Base-by-base conservation (phyloP, 352 stramenopile species). In the Achlya hypogyna region DNA sequence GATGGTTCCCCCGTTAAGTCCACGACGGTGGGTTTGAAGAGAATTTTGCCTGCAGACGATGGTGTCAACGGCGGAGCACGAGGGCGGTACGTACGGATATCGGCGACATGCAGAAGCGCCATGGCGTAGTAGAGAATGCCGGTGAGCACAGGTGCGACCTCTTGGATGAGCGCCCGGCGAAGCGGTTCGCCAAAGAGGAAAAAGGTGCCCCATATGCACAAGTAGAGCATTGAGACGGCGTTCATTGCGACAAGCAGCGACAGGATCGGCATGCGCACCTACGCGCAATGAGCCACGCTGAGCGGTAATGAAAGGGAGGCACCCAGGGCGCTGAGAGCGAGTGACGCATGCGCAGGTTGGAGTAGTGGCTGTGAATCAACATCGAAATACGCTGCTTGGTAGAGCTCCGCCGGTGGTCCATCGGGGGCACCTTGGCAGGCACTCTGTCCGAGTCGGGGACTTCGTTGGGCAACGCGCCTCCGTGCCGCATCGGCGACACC, bases 231-330 rank as follows among this genome's bases (percentile, higher is more conserved):
- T 20, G 58, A 65, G 18, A 65, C 28, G 31, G 42, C 16, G 47
- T 58, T 65, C 58, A 65, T 65, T 14, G 35, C 38, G 9, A 65
- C 58, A 28, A 65, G 23, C 8, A 65, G 34, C n/a, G 25, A 25
- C 23, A 65, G 23, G 18, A 58, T 23, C 0, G 58, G 58, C 58
- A 42, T 56, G 25, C 58, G 35, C 18, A 65, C 29, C 58, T 65
- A 65, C 58, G 20, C 5, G 4, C 6, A 40, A 51, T n/a, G n/a
- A n/a, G n/a, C n/a, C n/a, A n/a, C n/a, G n/a, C n/a, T n/a, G n/a
- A n/a, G n/a, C n/a, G n/a, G n/a, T n/a, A n/a, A n/a, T n/a, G n/a
- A n/a, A n/a, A n/a, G n/a, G n/a, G n/a, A n/a, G n/a, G n/a, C n/a
- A n/a, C 32, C 58, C 14, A 56, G 29, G 58, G 58, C 1, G 42